Percentiles rank a stretch among this genome's conserved stretches.
Conservation (phyloP, 306 rosid species). For the Cyamopsis tetragonoloba region DNA sequence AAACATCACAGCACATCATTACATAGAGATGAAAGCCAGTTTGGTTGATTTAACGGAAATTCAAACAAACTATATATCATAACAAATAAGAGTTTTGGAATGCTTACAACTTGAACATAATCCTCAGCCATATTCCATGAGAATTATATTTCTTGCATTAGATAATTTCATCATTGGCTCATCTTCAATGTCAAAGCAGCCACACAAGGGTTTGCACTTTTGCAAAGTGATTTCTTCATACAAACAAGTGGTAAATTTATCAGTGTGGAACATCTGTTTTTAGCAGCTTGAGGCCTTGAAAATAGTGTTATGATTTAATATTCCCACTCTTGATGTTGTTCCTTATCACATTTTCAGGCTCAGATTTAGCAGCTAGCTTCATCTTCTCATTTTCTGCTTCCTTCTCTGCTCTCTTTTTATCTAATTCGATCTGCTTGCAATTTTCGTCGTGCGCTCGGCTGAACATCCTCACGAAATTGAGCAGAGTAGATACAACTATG, state of each 20-base stretch:
- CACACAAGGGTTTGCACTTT: constrained; percentile 20
- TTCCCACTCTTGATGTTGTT: constrained; percentile 45
- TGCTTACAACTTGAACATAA: constrained; percentile 16
- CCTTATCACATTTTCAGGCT: constrained; percentile 39
- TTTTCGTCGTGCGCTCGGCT: constrained; percentile 61
- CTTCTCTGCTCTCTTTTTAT: constrained; percentile 59
- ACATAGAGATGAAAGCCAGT: no score
- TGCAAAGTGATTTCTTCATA: constrained; percentile 17
- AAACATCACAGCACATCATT: no score
- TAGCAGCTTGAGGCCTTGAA: constrained; percentile 18
- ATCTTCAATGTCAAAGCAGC: constrained; percentile 12
- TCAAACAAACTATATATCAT: no score
- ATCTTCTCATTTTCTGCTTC: constrained; percentile 60
- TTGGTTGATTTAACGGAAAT: no score
- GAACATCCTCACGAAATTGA: constrained; percentile 76
- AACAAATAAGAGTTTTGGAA: not conserved
- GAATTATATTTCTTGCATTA: constrained; percentile 11
- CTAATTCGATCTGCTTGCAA: constrained; percentile 61
- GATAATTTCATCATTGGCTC: constrained; percentile 6
- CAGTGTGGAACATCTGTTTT: constrained; percentile 5
- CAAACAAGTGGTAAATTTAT: not conserved
- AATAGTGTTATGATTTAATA: constrained; percentile 24
- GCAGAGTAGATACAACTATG: constrained; percentile 68
- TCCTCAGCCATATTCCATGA: constrained; percentile 18
- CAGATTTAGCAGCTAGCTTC: constrained; percentile 48